Evolutionary conservation across 1,284 basidiomycete genomes (phyloP), one percentile per base, ranked within the genome.

Genomic region (Clitocybe nebularis): DNA sequence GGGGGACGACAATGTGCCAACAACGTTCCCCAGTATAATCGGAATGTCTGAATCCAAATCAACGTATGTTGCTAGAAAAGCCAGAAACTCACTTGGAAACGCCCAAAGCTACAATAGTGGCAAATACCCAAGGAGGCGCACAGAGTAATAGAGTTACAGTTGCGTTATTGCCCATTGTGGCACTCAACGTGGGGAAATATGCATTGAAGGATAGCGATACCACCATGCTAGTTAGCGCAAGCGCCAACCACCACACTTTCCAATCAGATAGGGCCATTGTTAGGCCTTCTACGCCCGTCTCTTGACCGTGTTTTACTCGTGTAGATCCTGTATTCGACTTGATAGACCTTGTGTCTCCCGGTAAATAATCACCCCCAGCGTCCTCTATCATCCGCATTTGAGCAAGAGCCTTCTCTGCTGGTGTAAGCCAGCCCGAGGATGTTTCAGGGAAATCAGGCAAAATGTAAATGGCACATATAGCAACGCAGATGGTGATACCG

Each of bases 51-150:
- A 21, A 35, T 1, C 24, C 5, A 36, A 21, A 17, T 7, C 13
- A 33, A 16, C 20, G 32, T 23, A 28, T 21, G 32, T 14, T n/a
- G 13, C 22, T 28, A 4, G 24, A 37, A 22, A 2, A 17, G 6
- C 5, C 23, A 23, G 17, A 16, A 16, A 46, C 60, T 47, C 48
- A 80, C 81, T 74, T 72, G 10, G 75, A 71, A 46, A 75, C 54
- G 21, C 59, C 41, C 51, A 79, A 75, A 2, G 78, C 64, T 26
- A 79, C 65, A 24, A 81, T 56, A 3, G 78, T 75, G 0, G 85
- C 71, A 58, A 90, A 82, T n/a, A 76, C 67, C 68, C 81, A 92
- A 2, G 88, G 89, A 14, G 89, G 89, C 7, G 86, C 84, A 50
- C 83, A 87, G 45, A 91, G 70, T 32, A 90, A 56, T 23, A 90